phyloP scores from a whole-genome alignment of 176 grass and related monocot genomes.

The Hordeum marinum region DNA sequence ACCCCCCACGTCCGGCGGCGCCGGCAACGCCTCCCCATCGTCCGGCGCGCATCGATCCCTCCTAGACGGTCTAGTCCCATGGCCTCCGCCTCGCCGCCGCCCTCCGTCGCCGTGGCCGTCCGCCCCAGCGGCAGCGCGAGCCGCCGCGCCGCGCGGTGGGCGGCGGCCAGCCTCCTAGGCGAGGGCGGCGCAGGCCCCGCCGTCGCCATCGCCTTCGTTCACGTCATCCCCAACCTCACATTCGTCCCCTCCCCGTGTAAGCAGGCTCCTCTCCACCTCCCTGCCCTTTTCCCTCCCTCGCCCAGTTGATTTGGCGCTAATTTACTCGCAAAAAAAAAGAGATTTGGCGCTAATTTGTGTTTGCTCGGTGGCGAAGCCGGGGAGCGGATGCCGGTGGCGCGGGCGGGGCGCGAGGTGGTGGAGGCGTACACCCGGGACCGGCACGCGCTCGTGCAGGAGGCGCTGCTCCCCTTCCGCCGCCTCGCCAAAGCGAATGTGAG shows the following conservation, averaged over 20 bases:
- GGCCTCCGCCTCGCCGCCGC: background rate
- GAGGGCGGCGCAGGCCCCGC: slow-evolving; percentile 18
- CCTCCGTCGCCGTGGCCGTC: slow-evolving; percentile 48
- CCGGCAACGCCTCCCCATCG: background rate
- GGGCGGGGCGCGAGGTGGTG: slow-evolving; percentile 40
- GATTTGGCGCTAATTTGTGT: background rate
- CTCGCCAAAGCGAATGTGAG: slow-evolving; percentile 53
- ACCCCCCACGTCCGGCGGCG: background rate
- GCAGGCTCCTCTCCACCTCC: background rate
- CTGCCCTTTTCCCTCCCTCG: background rate
- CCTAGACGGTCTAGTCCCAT: background rate
- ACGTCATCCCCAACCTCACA: slow-evolving; percentile 59
- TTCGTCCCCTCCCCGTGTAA: slow-evolving; percentile 70
- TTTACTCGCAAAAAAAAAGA: no score
- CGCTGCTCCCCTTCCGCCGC: slow-evolving; percentile 41
- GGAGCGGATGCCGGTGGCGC: slow-evolving; percentile 50
- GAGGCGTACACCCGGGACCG: slow-evolving; percentile 56
- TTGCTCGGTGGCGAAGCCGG: slow-evolving; percentile 42
- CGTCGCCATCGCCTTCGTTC: slow-evolving; percentile 47
- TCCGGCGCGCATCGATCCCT: background rate
- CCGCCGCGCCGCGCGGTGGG: slow-evolving; percentile 66
- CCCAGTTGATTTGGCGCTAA: background rate
- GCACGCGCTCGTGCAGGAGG: slow-evolving; percentile 46
- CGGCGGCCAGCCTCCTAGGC: slow-evolving; percentile 28
- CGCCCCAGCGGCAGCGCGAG: slow-evolving; percentile 41